These are phyloP conservation scores for Aspergillus phoenicis DNA, from an alignment of 2,329 filamentous ascomycete species.

Conservation along the genomic window DNA sequence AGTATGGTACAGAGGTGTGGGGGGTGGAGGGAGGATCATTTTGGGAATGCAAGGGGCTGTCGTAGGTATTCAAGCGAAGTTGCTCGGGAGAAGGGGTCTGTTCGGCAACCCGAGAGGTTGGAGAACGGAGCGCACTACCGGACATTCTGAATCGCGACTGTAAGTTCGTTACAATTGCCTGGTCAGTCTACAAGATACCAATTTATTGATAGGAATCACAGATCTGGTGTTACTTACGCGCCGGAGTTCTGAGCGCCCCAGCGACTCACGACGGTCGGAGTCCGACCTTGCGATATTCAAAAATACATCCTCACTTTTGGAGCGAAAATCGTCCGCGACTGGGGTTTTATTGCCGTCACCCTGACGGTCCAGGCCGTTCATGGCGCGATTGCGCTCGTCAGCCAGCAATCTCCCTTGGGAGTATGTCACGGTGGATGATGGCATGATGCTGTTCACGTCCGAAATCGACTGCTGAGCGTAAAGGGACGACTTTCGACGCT, in stretches of 20 bases:
- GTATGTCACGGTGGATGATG: constrained; percentile 35
- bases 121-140: constrained; percentile 38
- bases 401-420: constrained; percentile 30
- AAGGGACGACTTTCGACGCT: constrained; percentile 31
- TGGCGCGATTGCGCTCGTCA: constrained; percentile 29
- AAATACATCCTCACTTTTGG: constrained; percentile 49
- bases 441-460: constrained; percentile 38
- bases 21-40: constrained; percentile 35
- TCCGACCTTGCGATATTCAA: constrained; percentile 50
- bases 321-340: constrained; percentile 40
- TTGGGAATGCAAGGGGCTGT: constrained; percentile 40
- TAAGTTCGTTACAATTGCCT: constrained; percentile 16
- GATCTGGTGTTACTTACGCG: constrained; percentile 34
- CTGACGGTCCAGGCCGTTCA: constrained; percentile 29
- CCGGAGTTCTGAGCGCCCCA: constrained; percentile 42
- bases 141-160: constrained; percentile 44
- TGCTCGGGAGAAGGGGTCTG: constrained; percentile 41
- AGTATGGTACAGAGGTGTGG: constrained; percentile 29
- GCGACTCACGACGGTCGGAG: constrained; percentile 40
- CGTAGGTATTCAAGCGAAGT: constrained; percentile 33
- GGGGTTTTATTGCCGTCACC: constrained; percentile 37
- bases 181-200: constrained; percentile 20
- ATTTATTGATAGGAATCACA: constrained; percentile 4
- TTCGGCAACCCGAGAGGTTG: constrained; percentile 35
- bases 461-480: constrained; percentile 27